phyloP scores from a whole-genome alignment of 2,329 filamentous ascomycete species.

The Neopestalotiopsis clavispora region DNA sequence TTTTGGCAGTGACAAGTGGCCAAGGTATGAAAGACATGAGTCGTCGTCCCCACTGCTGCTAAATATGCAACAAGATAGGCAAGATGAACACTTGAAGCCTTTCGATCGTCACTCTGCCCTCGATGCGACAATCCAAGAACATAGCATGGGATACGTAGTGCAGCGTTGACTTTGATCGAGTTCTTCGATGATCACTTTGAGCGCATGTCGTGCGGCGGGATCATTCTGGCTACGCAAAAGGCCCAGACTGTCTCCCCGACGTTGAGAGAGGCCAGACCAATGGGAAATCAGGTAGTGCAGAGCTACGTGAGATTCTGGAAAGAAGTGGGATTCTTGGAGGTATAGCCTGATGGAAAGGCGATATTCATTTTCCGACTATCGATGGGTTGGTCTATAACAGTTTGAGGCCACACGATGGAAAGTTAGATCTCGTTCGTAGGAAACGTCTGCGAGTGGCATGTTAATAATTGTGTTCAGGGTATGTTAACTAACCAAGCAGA shows the following conservation, averaged over 20 bases:
- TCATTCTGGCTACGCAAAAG: constrained; percentile 44
- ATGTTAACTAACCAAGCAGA: too few species aligned
- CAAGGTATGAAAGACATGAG: constrained; percentile 24
- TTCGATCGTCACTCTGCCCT: too few species aligned
- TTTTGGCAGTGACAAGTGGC: constrained; percentile 28
- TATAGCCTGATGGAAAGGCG: background rate
- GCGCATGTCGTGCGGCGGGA: constrained; percentile 50
- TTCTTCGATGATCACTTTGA: constrained; percentile 40
- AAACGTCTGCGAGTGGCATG: background rate
- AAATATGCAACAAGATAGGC: too few species aligned
- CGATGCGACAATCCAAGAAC: too few species aligned
- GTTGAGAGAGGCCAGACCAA: constrained; percentile 24
- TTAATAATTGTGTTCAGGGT: background rate
- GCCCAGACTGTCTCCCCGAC: constrained; percentile 41
- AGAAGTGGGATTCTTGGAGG: background rate
- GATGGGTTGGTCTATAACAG: background rate
- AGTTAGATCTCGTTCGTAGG: background rate
- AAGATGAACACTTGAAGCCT: too few species aligned
- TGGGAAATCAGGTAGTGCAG: background rate
- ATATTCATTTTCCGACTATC: background rate
- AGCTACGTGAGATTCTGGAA: background rate
- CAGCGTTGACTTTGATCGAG: constrained; percentile 35
- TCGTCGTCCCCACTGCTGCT: too few species aligned
- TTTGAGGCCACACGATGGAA: background rate
- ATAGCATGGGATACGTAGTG: constrained; percentile 10